These are phyloP conservation scores for Dipteronia dyeriana DNA, from an alignment of 345 rosid genomes.

Conservation along the genomic window DNA sequence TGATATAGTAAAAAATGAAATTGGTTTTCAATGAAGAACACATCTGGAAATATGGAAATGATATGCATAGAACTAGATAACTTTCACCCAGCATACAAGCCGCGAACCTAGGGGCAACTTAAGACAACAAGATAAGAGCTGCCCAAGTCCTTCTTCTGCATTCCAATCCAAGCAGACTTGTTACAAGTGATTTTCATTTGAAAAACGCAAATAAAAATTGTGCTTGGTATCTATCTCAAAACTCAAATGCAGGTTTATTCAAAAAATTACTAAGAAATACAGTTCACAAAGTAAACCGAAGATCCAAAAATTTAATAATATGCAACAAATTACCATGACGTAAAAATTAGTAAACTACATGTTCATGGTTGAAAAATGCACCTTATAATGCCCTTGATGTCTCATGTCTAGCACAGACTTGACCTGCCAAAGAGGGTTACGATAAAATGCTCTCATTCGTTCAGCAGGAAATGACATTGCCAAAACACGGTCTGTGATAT, in stretches of 20 bases:
- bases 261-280: not conserved
- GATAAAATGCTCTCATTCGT: slow-evolving; percentile 79
- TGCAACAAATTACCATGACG: not conserved
- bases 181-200: too few relatives aligned
- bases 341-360: not conserved
- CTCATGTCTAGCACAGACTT: slow-evolving; percentile 87
- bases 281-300: not conserved
- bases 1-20: not conserved
- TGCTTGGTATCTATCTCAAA: too few relatives aligned
- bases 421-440: slow-evolving; percentile 98
- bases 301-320: not conserved
- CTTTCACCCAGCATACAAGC: not conserved
- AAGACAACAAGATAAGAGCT: slow-evolving; percentile 4
- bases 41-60: not conserved
- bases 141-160: not conserved
- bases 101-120: not conserved
- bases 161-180: too few relatives aligned
- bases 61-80: not conserved
- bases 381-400: slow-evolving; percentile 82
- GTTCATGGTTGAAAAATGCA: slow-evolving; percentile 20
- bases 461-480: slow-evolving; percentile 97
- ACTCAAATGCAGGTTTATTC: not conserved
- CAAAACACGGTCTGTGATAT: slow-evolving; percentile 65
- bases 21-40: not conserved
- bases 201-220: too few relatives aligned